Base-by-base conservation (phyloP, 805 yeast species). In the Saturnispora diversa region DNA sequence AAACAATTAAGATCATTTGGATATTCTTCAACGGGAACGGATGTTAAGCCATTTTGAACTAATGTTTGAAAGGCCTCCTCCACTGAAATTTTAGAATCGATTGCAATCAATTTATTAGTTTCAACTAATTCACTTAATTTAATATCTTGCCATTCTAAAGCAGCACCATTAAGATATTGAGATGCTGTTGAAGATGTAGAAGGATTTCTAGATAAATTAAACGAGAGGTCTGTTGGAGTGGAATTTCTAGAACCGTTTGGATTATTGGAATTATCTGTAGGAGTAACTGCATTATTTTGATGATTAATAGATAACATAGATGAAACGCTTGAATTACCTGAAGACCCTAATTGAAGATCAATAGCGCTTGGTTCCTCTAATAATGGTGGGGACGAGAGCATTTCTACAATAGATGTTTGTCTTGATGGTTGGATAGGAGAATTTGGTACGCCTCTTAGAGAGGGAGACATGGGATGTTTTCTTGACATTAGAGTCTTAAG, bases 61-160 rank as follows among this genome's bases (percentile, higher is more conserved):
- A 90, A 68, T 4, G 80, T 77, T 52, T 87, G 86, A 64, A 84
- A 92, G 2, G 97, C 96, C 42, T 77, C 71, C 59, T 90, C 96
- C 17, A 90, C 94, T 3, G 95, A 76, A 26, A 75, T 66, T 5
- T 74, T 62, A 3, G 80, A 75, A 46, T 74, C 73, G 47, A 87
- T 78, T 31, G 77, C 69, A 36, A 88, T 74, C 50, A 92, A 70
- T 57, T 84, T 81, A 48, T 82, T 87, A 32, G 73, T 68, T 60
- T 85, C 94, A 30, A 87, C 80, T 50, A 92, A 69, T 50, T 84
- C 92, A 11, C 72, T 60, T 46, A 92, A 66, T 30, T 71, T 74
- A 17, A 84, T 74, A 46, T 80, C 82, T 52, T 75, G 75, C 94
- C 95, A 85, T 50, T 82, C 85, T 26, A 52, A 48, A 10, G 59